Base-by-base conservation (phyloP, 2,329 filamentous ascomycete genomes). In the Paracorniculantispora psalliotae region DNA sequence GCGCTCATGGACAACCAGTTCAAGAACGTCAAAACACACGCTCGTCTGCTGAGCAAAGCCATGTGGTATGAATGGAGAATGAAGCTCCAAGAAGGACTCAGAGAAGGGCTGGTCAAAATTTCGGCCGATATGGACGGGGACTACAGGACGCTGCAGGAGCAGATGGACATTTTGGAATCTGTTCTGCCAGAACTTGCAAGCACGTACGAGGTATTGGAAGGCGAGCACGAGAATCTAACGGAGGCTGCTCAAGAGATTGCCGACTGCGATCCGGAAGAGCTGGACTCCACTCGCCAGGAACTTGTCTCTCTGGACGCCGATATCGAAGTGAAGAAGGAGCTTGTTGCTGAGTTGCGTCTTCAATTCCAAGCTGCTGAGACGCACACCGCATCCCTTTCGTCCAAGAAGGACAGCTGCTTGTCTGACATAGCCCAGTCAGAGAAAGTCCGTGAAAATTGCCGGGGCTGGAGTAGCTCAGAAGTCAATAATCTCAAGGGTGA, bases 31-130 rank as follows among this genome's bases (percentile, higher is more conserved):
- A 97, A 97, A 77, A 92, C 91, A 0, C 90, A 96, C 71, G 91
- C 93, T 17, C 85, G 94, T 26, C 81, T 97, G 15, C 79, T 92
- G 54, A 97, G 93, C 76, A 97, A 97, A 71, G 91, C 91, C 59
- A 92, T 94, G 79, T 99, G 94, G 94, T 99, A 99, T 71, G 89
- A 93, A 68, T 99, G 94, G 94, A 88, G 94, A 43, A 93, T 90
- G 81, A 93, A 94, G 67, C 81, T 97, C 25, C 86, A 92, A 59
- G 75, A 87, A 63, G 89, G 91, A 19, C 81, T 99, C 39, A 92
- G 89, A 69, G 87, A 91, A 65, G 92, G 90, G 3, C 82, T 97
- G 3, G 73, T 89, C 57, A 86, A 83, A 61, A 94, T 92, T 59
- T 79, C 84, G 1, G 83, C 89, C 59, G 91, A 88, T 21, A 91